Percentiles rank a stretch among this genome's conserved stretches.
These are phyloP conservation scores for Phytophthora idaei DNA, from an alignment of 352 stramenopile species.

Conservation along the genomic window DNA sequence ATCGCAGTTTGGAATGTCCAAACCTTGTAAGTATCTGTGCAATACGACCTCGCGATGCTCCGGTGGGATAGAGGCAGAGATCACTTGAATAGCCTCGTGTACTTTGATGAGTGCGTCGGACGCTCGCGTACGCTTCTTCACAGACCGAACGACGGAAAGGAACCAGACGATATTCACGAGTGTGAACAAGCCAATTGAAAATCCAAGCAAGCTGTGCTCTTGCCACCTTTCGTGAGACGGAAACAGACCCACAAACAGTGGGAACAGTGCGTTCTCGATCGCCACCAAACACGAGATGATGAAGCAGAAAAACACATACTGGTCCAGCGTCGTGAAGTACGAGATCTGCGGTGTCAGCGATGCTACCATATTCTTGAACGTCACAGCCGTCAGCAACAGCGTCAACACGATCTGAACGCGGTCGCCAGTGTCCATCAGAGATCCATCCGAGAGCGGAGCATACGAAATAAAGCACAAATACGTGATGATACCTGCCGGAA, in stretches of 20 bases:
- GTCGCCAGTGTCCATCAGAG: conserved; percentile 51
- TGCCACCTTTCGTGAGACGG: conserved; percentile 23
- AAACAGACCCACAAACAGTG: conserved; percentile 35
- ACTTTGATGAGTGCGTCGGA: conserved; percentile 38
- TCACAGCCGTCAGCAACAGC: conserved; percentile 65
- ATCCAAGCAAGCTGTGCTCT: conserved; percentile 39
- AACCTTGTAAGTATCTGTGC: conserved; percentile 27
- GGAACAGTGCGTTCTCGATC: conserved; percentile 62
- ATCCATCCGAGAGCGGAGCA: conserved; percentile 36
- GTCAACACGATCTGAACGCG: conserved; percentile 65
- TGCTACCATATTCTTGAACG: conserved; percentile 66
- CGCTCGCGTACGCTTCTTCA: conserved; percentile 33
- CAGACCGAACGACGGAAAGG: conserved; percentile 30
- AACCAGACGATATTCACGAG: conserved; percentile 49
- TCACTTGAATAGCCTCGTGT: conserved; percentile 45
- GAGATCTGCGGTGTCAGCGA: conserved; percentile 59
- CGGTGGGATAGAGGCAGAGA: conserved; percentile 35
- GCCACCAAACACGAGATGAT: conserved; percentile 55
- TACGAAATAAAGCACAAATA: conserved; percentile 66
- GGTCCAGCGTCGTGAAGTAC: conserved; percentile 70
- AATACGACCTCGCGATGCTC: conserved; percentile 35
- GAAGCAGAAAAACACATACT: conserved; percentile 75
- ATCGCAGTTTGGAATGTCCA: conserved; percentile 21
- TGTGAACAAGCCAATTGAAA: conserved; percentile 48
- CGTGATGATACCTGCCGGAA: conserved; percentile 55